Evolutionary conservation across 1,284 basidiomycete genomes (phyloP).

Genomic region (Ustilago trichophora): DNA sequence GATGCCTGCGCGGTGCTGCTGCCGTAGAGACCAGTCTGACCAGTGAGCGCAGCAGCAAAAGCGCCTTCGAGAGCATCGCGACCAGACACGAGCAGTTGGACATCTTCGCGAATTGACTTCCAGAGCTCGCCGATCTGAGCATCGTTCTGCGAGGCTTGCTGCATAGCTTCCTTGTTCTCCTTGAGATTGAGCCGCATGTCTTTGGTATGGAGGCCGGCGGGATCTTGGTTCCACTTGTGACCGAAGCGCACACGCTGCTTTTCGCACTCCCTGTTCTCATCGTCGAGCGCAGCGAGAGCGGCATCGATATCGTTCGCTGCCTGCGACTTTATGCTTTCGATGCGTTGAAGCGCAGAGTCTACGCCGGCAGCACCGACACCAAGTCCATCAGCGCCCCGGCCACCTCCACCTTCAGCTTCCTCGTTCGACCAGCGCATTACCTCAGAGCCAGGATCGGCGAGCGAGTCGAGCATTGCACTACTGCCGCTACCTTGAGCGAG

Average conservation of each 20-base stretch:
- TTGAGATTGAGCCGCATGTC: constrained; percentile 81
- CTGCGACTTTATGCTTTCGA: constrained; percentile 44
- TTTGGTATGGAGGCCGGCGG: constrained; percentile 74
- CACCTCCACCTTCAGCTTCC: constrained; percentile 73
- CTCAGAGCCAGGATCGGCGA: constrained; percentile 75
- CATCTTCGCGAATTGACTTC: constrained; percentile 76
- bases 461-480: constrained; percentile 66
- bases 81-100: constrained; percentile 72
- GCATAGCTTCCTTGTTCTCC: constrained; percentile 78
- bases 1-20: constrained; percentile 11
- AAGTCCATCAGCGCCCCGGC: constrained; percentile 74
- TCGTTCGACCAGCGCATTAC: constrained; percentile 79
- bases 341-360: constrained; percentile 39
- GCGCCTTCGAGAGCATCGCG: constrained; percentile 75
- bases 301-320: constrained; percentile 43
- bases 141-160: constrained; percentile 82
- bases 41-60: constrained; percentile 72
- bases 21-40: constrained; percentile 40
- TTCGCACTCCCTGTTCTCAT: constrained; percentile 68
- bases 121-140: constrained; percentile 79
- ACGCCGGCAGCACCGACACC: constrained; percentile 50
- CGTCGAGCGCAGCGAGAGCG: constrained; percentile 51
- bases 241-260: constrained; percentile 76
- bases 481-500: constrained; percentile 74
- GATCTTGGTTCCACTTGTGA: constrained; percentile 88